phyloP scores from a whole-genome alignment of 257 asterid species.

The Primulina tabacum region DNA sequence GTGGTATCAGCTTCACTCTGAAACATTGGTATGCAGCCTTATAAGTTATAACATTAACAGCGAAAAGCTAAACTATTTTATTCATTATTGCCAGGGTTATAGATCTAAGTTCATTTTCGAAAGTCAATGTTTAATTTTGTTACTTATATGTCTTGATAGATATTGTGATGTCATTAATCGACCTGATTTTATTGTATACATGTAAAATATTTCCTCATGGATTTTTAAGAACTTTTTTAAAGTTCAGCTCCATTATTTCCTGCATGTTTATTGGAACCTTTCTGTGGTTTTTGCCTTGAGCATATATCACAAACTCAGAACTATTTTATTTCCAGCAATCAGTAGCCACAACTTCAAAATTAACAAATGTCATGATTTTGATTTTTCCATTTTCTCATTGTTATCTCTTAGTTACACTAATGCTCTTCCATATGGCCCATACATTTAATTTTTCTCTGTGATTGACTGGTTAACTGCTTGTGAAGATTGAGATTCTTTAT shows the following conservation, averaged over 20 bases:
- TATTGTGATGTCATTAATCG: too few species aligned
- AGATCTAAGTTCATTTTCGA: too few species aligned
- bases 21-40: slow-evolving; percentile 54
- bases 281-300: slow-evolving; percentile 11
- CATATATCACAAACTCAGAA: slow-evolving; percentile 2
- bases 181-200: too few species aligned
- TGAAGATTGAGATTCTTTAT: slow-evolving; percentile 17
- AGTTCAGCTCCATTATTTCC: slow-evolving; percentile 6
- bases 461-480: slow-evolving; percentile 20
- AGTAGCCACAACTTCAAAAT: neutral
- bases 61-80: slow-evolving; percentile 11
- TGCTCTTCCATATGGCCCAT: slow-evolving; percentile 1
- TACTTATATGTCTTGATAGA: too few species aligned
- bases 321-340: neutral
- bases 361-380: neutral
- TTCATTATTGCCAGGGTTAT: too few species aligned
- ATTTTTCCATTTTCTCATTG: slow-evolving; percentile 15
- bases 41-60: neutral
- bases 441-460: slow-evolving; percentile 2
- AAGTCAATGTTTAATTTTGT: too few species aligned
- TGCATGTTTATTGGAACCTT: slow-evolving; percentile 15
- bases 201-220: neutral
- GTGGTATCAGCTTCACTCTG: slow-evolving; percentile 84
- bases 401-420: slow-evolving; percentile 3
- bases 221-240: neutral